These are phyloP conservation scores for Chytriomyces confervae DNA, from an alignment of 192 early-diverging fungal genomes.

Conservation along the genomic window DNA sequence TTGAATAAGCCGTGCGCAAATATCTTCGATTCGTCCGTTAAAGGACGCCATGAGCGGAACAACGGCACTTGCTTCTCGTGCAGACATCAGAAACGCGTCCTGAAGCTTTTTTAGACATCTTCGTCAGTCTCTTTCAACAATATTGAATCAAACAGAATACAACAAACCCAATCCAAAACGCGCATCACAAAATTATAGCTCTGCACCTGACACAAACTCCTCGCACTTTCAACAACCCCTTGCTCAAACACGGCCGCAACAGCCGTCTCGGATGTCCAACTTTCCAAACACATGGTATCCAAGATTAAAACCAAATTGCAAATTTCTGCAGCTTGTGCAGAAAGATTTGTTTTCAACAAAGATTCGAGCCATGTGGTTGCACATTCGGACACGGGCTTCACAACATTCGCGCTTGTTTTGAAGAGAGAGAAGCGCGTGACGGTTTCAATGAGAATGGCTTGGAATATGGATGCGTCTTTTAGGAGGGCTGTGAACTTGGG, in stretches of 20 bases:
- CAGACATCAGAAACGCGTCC: background rate
- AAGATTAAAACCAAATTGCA: background rate
- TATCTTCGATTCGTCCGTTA: background rate
- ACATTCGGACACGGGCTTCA: background rate
- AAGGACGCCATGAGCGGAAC: conserved; percentile 9
- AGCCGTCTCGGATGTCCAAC: background rate
- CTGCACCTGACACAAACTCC: background rate
- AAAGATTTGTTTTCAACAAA: background rate
- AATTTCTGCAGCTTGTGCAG: background rate
- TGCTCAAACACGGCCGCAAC: background rate
- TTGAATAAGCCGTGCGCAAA: background rate
- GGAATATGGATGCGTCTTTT: background rate
- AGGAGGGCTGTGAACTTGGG: background rate
- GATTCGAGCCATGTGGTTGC: background rate
- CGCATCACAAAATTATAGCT: background rate
- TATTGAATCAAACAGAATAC: background rate
- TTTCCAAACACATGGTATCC: background rate
- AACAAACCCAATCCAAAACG: conserved; percentile 9
- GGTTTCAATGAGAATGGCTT: conserved; percentile 2
- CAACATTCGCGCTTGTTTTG: background rate
- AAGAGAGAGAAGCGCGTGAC: background rate
- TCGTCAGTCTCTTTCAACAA: too few species aligned
- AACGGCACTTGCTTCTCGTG: background rate
- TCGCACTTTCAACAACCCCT: background rate
- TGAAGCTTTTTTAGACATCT: conserved; percentile 11